Evolutionary conservation across 2,329 filamentous ascomycete species (phyloP), one percentile per base, ranked within the genome.

Genomic region (Parasarocladium wereldwijsianum): DNA sequence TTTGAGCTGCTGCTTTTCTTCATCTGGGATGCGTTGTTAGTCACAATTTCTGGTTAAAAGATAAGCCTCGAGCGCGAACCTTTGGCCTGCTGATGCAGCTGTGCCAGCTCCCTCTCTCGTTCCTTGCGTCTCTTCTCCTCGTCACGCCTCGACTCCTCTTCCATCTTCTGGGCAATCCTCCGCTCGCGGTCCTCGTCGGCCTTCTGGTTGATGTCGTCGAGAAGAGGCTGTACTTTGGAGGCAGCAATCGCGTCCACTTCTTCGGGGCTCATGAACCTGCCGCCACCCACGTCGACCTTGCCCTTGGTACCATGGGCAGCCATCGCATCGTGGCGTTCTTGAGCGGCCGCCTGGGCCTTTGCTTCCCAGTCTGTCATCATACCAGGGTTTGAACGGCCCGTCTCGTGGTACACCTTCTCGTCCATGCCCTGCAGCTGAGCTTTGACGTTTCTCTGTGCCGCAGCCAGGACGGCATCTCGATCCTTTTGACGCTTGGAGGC

Each of bases 371-470:
- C 73, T 16, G 70, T 75, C 40, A 77, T 59, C 43, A 77, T 70
- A 2, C 72, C 66, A 9, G 77, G 71, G 1, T 73, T 70, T 17
- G 79, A 64, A 46, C 77, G 76, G 33, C 84, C 84, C 2, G 80
- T 87, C 31, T 87, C 69, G 10, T 70, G 64, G 40, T 76, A 83
- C 9, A 93, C 70, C 43, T 74, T 76, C 48, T 86, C 73, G 36
- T 96, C 87, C 62, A 94, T 85, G 23, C 67, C 70, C 36, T 80
- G 72, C 40, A 94, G 67, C 24, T 70, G 72, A 13, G 75, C 74
- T 39, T 76, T 73, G n/a, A 94, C 87, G 40, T 93, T 93, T 25
- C 79, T 74, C 45, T 86, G 80, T 2, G 87, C 87, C 3, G 75
- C 74, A 8, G 78, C 78, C 38, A 93, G 60, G 1, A 96, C 58